Base-by-base conservation (phyloP, 345 rosid species). In the Rhizophora apiculata region DNA sequence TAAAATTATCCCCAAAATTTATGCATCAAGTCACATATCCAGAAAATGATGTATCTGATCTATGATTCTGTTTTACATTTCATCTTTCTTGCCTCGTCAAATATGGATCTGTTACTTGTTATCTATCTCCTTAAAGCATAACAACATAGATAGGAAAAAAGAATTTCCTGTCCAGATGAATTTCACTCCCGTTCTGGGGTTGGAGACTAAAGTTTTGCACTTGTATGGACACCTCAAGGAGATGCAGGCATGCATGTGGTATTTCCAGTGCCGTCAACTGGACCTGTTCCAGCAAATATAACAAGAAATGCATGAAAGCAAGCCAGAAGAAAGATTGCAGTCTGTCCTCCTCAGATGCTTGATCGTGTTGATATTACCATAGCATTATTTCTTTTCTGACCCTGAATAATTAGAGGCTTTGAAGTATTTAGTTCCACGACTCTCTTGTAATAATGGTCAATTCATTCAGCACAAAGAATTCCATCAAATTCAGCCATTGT, bases 361-460 rank as follows among this genome's bases (percentile, higher is more conserved):
- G 9, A 56, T 39, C 34, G 1, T 32, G 63, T 43, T 53, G 49
- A 49, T 60, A 62, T 26, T 68, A 60, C 30, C 32, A 60, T 27
- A 30, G 65, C 52, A 61, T 70, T 62, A 51, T 70, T 78, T 55
- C 60, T 51, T 66, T 55, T 22, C 62, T 49, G 37, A 13, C 26
- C 62, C 48, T 62, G 48, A 67, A 79, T 71, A 51, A 69, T 19
- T 32, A 39, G n/a, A 24, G 67, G 55, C 30, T 69, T 43, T 22
- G 39, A 53, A 53, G 48, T 49, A 29, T 18, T 37, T 24, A n/a
- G 20, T 68, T 36, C 16, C 27, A 18, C 2, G 27, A 65, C 31
- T 27, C 6, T 37, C n/a, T 65, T 29, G 6, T 65, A 39, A 3
- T 24, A 27, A 30, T 48, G 8, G 15, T 16, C 32, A n/a, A 3